Base-by-base conservation (phyloP, 345 rosid genomes). In the Populus ilicifolia region DNA sequence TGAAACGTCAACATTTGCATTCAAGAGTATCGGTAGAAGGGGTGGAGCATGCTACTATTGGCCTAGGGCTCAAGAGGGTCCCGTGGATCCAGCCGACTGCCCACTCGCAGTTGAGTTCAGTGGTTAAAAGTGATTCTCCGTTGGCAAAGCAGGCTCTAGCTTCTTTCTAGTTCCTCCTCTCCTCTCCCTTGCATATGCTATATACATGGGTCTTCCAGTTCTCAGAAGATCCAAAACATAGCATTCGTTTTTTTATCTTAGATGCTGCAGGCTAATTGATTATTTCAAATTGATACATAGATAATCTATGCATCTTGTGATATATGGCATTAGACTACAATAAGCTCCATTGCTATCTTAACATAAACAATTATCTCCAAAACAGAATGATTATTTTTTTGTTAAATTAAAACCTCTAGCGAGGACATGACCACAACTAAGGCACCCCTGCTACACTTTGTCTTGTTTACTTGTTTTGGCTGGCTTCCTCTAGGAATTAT, bases 381-480 rank as follows among this genome's bases (percentile, higher is more conserved):
- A 3, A 43, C 46, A 43, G 46, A 10, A 11, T 43, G 46, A 10
- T 10, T 43, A 11, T 43, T 13, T 43, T 43, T 43, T 43, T 43
- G 14, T 2, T 43, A 43, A 41, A 43, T 43, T 43, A 11, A 11
- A 43, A 0, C 14, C 46, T 18, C 20, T 20, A 18, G 59, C 17
- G 59, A 50, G n/a, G 5, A 35, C 70, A 33, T 16, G 8, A 41
- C 59, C 59, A 23, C 39, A 63, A 74, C 25, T 23, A 23, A 4
- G 59, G 8, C 13, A 66, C 6, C 52, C 35, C 27, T 25, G 77
- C 72, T 50, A 59, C 21, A n/a, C 72, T 68, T 74, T 79, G 78
- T 79, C 82, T 62, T 74, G 23, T 79, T 23, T 23, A 23, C 38
- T 79, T 74, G 66, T 25, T 74, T 33, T 52, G 82, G 74, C 10